Conservation (phyloP, 148 eudicot genomes). For the Nepenthes gracilis region DNA sequence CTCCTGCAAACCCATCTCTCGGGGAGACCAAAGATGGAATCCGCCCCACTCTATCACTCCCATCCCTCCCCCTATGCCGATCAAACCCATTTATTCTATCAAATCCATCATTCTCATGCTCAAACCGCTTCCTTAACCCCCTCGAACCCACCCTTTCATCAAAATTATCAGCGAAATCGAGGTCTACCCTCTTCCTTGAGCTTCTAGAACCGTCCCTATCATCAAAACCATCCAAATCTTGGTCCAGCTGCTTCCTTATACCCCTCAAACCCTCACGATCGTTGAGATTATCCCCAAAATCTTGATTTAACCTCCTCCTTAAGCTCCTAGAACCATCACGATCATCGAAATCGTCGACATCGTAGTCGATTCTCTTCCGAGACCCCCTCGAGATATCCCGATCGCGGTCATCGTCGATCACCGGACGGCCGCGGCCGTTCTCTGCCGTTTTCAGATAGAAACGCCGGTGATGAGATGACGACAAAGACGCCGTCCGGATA, state of each 20-base stretch:
- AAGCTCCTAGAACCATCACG: conserved; percentile 6
- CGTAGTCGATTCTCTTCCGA: conserved; percentile 9
- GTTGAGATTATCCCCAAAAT: conserved; percentile 20
- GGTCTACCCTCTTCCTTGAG: conserved; percentile 22
- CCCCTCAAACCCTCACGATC: conserved; percentile 42
- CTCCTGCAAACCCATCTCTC: conserved; percentile 43
- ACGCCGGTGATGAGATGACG: conserved; percentile 32
- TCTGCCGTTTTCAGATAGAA: conserved; percentile 16
- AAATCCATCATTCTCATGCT: conserved; percentile 56
- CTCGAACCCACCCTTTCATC: conserved; percentile 60
- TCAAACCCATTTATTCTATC: conserved; percentile 59
- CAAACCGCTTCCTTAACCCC: conserved; percentile 53
- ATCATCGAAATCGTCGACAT: conserved; percentile 10
- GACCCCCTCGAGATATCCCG: conserved; percentile 24
- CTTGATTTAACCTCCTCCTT: conserved; percentile 15
- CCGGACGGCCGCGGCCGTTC: conserved; percentile 19
- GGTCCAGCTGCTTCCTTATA: conserved; percentile 31
- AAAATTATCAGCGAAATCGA: conserved; percentile 15
- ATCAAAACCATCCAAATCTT: conserved; percentile 31
- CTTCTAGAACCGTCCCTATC: conserved; percentile 6
- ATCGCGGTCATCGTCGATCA: conserved; percentile 18
- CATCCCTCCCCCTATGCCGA: conserved; percentile 60
- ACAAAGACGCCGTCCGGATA: conserved; percentile 23
- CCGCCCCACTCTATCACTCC: conserved; percentile 30
- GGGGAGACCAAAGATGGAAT: conserved; percentile 53